phyloP scores from a whole-genome alignment of 164 flowering plant genomes.

The Magnolia changhungtana region DNA sequence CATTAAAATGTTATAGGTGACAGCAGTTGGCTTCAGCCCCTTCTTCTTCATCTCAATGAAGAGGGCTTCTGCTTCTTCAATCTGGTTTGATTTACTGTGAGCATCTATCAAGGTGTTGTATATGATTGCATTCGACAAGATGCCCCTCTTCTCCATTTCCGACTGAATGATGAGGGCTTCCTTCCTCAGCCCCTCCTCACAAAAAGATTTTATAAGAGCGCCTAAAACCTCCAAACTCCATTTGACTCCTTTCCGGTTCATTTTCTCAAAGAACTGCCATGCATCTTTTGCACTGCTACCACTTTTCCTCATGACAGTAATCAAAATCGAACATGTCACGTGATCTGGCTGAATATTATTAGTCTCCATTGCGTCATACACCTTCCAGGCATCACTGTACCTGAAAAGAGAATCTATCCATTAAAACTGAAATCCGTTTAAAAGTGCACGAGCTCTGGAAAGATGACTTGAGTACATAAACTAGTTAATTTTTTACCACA shows the following conservation, averaged over 20 bases:
- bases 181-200: slow-evolving; percentile 80
- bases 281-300: slow-evolving; percentile 81
- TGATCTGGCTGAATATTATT: slow-evolving; percentile 69
- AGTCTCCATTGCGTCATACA: slow-evolving; percentile 60
- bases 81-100: slow-evolving; percentile 57
- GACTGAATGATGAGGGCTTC: slow-evolving; percentile 82
- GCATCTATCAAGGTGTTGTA: slow-evolving; percentile 87
- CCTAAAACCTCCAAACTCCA: slow-evolving; percentile 78
- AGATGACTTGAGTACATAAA: neutral
- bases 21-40: slow-evolving; percentile 60
- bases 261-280: slow-evolving; percentile 80
- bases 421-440: neutral
- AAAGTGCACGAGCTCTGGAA: neutral
- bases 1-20: slow-evolving; percentile 79
- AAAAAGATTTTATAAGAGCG: slow-evolving; percentile 82
- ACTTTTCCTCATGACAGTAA: slow-evolving; percentile 71
- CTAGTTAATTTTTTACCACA: neutral
- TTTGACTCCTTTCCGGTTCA: slow-evolving; percentile 69
- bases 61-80: slow-evolving; percentile 97
- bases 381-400: slow-evolving; percentile 75
- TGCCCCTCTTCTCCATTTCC: slow-evolving; percentile 88
- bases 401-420: slow-evolving; percentile 30
- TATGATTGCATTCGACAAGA: slow-evolving; percentile 58
- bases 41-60: slow-evolving; percentile 75
- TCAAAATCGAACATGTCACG: slow-evolving; percentile 73